A percentile compares a stretch with the other conserved stretches of the same genome.
These are phyloP conservation scores for Elsinoe australis DNA, from an alignment of 2,329 filamentous ascomycete species.

Conservation along the genomic window DNA sequence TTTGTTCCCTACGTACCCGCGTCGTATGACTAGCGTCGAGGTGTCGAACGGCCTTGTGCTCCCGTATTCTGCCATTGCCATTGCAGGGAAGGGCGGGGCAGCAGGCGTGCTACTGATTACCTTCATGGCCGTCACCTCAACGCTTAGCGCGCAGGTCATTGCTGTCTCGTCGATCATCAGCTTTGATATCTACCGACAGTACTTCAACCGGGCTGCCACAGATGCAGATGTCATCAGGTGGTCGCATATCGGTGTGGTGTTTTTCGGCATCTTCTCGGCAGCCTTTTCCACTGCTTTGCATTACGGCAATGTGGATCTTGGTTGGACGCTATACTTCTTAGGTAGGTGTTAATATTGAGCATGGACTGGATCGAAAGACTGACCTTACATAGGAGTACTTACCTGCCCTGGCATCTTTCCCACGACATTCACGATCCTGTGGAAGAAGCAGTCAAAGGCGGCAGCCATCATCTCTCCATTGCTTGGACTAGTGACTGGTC, in stretches of 20 bases:
- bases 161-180: conserved; percentile 46
- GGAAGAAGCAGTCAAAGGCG: conserved; percentile 40
- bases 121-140: conserved; percentile 48
- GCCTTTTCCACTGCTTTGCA: conserved; percentile 42
- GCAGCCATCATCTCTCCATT: conserved; percentile 42
- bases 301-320: conserved; percentile 45
- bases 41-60: conserved; percentile 42
- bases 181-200: conserved; percentile 46
- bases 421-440: conserved; percentile 38
- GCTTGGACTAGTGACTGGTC: conserved; percentile 38
- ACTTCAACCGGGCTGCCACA: conserved; percentile 41
- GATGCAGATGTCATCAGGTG: conserved; percentile 38
- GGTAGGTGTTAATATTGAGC: conserved; percentile 20
- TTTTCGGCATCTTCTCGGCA: conserved; percentile 44
- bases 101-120: conserved; percentile 42
- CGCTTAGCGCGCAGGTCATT: conserved; percentile 45
- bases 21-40: conserved; percentile 34
- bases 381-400: conserved; percentile 27
- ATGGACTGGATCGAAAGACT: neutral
- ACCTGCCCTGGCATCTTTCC: conserved; percentile 42
- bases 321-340: conserved; percentile 39
- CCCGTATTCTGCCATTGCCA: conserved; percentile 40
- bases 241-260: conserved; percentile 42
- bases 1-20: conserved; percentile 40
- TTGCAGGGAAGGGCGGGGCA: conserved; percentile 38